Evolutionary conservation across 106 monocot genomes (phyloP).

Genomic region (Dioscorea dumetorum): DNA sequence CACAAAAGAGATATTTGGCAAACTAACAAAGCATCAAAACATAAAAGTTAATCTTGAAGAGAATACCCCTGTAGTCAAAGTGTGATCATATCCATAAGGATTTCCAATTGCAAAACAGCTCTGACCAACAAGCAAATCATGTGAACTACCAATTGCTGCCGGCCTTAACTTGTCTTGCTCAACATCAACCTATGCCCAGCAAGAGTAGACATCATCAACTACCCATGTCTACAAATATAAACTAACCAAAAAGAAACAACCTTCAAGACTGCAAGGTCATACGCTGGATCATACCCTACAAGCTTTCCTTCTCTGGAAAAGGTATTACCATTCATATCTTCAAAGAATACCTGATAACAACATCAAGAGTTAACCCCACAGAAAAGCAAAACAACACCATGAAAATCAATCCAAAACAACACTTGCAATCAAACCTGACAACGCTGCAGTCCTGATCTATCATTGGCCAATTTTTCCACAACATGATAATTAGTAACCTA

Average conservation of each 20-base stretch:
- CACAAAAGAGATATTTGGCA: too few relatives aligned
- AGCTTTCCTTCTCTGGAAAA: conserved; percentile 67
- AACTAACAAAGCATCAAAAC: too few relatives aligned
- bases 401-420: background rate
- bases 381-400: background rate
- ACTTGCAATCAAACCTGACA: conserved; percentile 43
- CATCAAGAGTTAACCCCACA: background rate
- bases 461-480: conserved; percentile 70
- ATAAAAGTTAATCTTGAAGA: background rate
- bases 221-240: background rate
- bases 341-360: conserved; percentile 48
- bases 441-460: conserved; percentile 50
- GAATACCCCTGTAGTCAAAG: conserved; percentile 82
- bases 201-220: background rate
- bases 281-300: conserved; percentile 71
- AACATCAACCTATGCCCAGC: conserved; percentile 49
- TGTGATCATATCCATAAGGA: conserved; percentile 87
- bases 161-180: conserved; percentile 62
- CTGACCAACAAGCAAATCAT: conserved; percentile 68
- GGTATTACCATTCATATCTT: conserved; percentile 43
- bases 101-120: conserved; percentile 96
- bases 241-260: conserved; percentile 21
- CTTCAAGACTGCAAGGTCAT: conserved; percentile 93
- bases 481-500: conserved; percentile 96
- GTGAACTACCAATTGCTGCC: conserved; percentile 60